Base-by-base conservation (phyloP, 2,329 filamentous ascomycete species). In the Pseudogymnoascus sp. region DNA sequence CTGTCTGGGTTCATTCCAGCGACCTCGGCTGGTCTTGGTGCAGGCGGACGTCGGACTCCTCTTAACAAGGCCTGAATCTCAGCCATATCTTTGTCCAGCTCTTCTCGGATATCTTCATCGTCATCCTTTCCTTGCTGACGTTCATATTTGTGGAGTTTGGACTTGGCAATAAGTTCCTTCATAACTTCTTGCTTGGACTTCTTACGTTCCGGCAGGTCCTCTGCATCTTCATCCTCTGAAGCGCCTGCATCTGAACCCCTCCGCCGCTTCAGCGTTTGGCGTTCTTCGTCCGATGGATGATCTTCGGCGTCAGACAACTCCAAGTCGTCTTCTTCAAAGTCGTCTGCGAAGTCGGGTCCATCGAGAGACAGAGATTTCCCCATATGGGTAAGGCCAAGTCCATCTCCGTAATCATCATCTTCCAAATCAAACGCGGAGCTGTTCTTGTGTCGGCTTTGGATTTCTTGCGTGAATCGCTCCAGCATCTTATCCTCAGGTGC, bases 121-220 rank as follows among this genome's bases (percentile, higher is more conserved):
- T 95, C 92, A 66, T 98, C 95, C 73, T 96, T 97, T 28, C 86
- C 86, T 66, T 91, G 88, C 76, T 99, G 95, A 43, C 95, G 87
- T 77, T 98, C 93, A 73, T 93, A 93, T 77, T 96, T 98, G 82
- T 97, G 85, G 67, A 90, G 82, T 74, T 99, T 99, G 0, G 93
- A 98, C 77, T 99, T 99, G 66, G 93, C 91, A 69, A 99, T 97
- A 66, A 99, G 83, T 76, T 99, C 96, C 72, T 96, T 90, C 91
- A 98, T 97, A 61, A 99, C 90, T 76, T 99, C 95, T 63, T 95
- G 90, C 78, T 97, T 98, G 2, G 88, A 88, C 79, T 97, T 99
- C 76, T 96, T 97, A 65, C 89, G 84, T 71, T 93, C 89, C 0
- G 92, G 92, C 67, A 87, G 79, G 5, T 79, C 80, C 3, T 77